Base-by-base conservation (phyloP, 2,329 filamentous ascomycete species). In the Chlorencoelia australis region DNA sequence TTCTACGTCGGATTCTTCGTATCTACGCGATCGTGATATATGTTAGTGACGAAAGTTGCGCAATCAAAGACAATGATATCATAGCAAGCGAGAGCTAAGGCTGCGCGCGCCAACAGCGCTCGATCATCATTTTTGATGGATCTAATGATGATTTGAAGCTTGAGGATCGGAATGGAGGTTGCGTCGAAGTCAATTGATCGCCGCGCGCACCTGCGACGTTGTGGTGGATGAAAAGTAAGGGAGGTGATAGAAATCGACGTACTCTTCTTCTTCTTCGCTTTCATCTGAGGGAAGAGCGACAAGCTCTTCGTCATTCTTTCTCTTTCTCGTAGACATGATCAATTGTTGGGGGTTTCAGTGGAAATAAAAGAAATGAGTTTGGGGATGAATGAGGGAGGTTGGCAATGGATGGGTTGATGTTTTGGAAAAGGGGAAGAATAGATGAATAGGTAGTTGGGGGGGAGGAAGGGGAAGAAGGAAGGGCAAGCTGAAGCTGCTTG, bases 311-410 rank as follows among this genome's bases (percentile, higher is more conserved):
- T 43, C 41, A 15, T 37, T 22, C 41, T 43, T 43, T 41, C 41
- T 40, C 41, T 43, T 43, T 18, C 41, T 28, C 10, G 41, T 43
- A 35, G 41, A 40, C 41, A 43, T 55, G 24, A 19, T 19, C 22
- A 28, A 27, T 35, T 18, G 24, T 28, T 18, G 22, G 10, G 4
- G 3, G 22, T 9, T 4, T 10, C 10, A 13, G 4, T 6, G 10
- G 22, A 13, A 6, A 10, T 9, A 10, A 10, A 13, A 25, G 10
- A 13, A 13, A 9, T 10, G 22, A 25, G 22, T 3, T 4, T 3
- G 6, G 22, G 3, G 10, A 6, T 25, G 13, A 13, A 9, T 25
- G 22, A 25, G 22, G 22, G 13, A 25, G 22, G 6, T 25, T 25
- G 22, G 22, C 13, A 13, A 25, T 25, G 22, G 4, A 3, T 4